Evolutionary conservation across 495 filamentous ascomycete genomes (phyloP), one percentile per base, ranked within the genome.

Genomic region (Hypomontagnella monticulosa): DNA sequence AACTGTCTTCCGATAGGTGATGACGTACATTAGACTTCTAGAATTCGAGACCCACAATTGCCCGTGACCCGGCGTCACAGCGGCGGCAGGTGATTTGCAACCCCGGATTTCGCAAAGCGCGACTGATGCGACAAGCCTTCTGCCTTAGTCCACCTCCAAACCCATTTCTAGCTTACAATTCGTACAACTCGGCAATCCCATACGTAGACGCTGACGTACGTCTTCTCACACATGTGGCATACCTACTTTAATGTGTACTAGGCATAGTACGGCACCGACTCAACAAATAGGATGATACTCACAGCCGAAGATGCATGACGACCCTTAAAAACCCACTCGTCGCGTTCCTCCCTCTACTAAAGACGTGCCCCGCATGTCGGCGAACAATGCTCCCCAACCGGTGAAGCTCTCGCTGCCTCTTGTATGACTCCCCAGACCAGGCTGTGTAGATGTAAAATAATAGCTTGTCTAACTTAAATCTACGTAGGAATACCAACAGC

Each of bases 381-480:
- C 85, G 77, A 83, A 79, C 61, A 75, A 81, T 71, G 84, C 81
- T 74, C 78, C 83, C 43, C 81, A 84, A 73, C 89, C 91, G 62
- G 92, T 97, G 78, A 97, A 95, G 84, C 83, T 99, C 62, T 97
- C 95, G 36, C 81, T 99, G 66, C 94, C 95, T 51, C 83, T 99
- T 64, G 93, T 93, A 84, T 69, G 83, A 70, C 18, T 10, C 16
- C 32, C 30, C 36, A 27, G 12, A 19, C 30, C 36, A 27, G 12
- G 15, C 38, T 30, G 15, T 33, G 34, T 15, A 20, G 15, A 19
- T 4, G n/a, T 19, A 34, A 27, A 14, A 30, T 42, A 1, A 30
- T 33, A 16, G 15, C 19, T 61, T 66, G 11, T 12, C 58, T 58
- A 51, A 64, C 53, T 46, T 36, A 12, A 19, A 10, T 32, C 38